These are phyloP conservation scores for Turnera subulata DNA, from an alignment of 345 rosid genomes.

Conservation along the genomic window DNA sequence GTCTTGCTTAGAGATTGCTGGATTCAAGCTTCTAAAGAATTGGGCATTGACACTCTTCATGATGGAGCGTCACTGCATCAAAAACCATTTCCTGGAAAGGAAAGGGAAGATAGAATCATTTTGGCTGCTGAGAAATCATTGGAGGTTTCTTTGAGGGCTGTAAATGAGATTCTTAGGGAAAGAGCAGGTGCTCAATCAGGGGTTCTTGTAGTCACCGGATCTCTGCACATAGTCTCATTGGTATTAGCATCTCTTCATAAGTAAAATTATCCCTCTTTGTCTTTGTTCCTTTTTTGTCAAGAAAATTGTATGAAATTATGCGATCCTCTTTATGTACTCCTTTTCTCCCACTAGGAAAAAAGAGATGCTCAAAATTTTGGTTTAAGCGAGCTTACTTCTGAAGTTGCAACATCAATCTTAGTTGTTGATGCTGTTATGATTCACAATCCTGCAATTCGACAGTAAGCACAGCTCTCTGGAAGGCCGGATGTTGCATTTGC, in stretches of 20 bases:
- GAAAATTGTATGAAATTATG: no score
- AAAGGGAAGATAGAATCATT: constrained; percentile 19
- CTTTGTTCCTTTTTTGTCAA: background rate
- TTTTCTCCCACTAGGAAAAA: no score
- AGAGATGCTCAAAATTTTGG: no score
- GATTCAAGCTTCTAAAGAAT: constrained; percentile 56
- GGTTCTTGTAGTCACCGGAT: constrained; percentile 54
- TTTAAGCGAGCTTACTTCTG: no score
- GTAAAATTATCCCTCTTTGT: background rate
- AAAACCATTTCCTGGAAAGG: constrained; percentile 15
- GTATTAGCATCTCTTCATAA: constrained; percentile 27
- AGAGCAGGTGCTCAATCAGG: constrained; percentile 23
- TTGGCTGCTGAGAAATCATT: constrained; percentile 36
- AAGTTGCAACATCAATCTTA: no score
- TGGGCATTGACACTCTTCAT: constrained; percentile 33
- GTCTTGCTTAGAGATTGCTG: constrained; percentile 53
- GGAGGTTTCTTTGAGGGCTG: constrained; percentile 28
- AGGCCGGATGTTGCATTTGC: no score
- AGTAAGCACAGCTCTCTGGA: no score
- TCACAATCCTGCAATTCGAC: no score
- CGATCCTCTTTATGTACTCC: no score
- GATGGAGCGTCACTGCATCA: constrained; percentile 25
- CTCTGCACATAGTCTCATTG: constrained; percentile 48
- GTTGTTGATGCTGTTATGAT: no score
- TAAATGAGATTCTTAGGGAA: constrained; percentile 34